Conservation (phyloP, 1,139 yeast species). For the Blastobotrys raffinosifermentans region DNA sequence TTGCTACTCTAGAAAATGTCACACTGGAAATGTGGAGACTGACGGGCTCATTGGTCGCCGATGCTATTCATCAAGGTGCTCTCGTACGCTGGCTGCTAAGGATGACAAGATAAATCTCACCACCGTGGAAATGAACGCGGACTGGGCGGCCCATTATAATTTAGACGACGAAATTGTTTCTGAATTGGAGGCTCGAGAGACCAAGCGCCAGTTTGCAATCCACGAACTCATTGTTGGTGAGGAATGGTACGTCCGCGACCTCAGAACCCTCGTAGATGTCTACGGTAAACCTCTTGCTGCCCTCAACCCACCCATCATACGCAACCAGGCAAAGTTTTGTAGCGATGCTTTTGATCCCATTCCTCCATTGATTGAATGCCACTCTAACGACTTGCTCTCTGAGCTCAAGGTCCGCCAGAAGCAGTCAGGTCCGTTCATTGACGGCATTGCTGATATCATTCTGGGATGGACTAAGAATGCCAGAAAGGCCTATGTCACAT, state of each 20-base stretch:
- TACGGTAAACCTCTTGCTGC: conserved; percentile 43
- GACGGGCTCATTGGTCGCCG: conserved; percentile 20
- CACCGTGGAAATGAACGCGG: conserved; percentile 24
- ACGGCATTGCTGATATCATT: conserved; percentile 59
- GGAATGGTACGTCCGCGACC: conserved; percentile 65
- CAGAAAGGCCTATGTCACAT: conserved; percentile 47
- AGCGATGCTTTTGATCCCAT: conserved; percentile 59
- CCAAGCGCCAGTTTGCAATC: conserved; percentile 66
- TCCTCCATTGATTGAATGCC: conserved; percentile 53
- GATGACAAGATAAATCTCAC: conserved; percentile 13
- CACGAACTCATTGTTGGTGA: conserved; percentile 74
- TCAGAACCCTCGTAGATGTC: conserved; percentile 58
- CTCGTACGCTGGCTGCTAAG: conserved; percentile 26
- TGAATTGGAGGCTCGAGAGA: conserved; percentile 48
- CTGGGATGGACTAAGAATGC: conserved; percentile 62
- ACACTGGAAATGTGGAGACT: conserved; percentile 27
- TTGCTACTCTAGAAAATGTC: conserved; percentile 34
- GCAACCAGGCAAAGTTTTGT: conserved; percentile 49
- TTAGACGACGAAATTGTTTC: conserved; percentile 52
- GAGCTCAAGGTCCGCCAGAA: conserved; percentile 47
- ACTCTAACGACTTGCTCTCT: conserved; percentile 49
- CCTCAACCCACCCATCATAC: conserved; percentile 38
- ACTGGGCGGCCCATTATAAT: conserved; percentile 78
- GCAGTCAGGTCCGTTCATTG: conserved; percentile 62
- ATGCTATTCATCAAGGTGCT: conserved; percentile 31